Base-by-base conservation (phyloP, 2,329 filamentous ascomycete genomes). In the Remersonia thermophila region DNA sequence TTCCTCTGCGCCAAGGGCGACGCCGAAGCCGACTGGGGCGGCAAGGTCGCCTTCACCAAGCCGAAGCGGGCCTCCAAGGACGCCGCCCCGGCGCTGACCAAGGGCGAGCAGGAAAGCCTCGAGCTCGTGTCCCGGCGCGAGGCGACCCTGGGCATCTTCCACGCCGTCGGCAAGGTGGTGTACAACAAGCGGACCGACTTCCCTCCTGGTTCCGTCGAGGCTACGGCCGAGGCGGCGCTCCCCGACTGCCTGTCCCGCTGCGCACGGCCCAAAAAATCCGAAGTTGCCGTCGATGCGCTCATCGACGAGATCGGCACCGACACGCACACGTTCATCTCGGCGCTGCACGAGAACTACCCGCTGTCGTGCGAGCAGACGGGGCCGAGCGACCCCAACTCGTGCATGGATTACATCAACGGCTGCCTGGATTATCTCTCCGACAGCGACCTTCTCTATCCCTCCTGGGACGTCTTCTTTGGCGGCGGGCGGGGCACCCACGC, bases 251-350 rank as follows among this genome's bases (percentile, higher is more conserved):
- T 83, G 26, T 61, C 66, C 3, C 65, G 72, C 9, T 58, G 68
- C 44, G 66, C 71, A 5, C 66, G 80, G 4, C 73, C 71, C 1
- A 77, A 73, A 47, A 62, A 63, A 26, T 79, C 80, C 0, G 68
- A 82, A 43, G 77, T 86, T 1, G 62, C 65, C 6, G 71, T 83
- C 6, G 80, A 94, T 45, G 68, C 73, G 1, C 67, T 98, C n/a
- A 80, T 94, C 16, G 84, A 94, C 50, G 89, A 95, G 60, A 86
- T 83, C 0, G 91, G 91, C 1, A 94, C 91, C 0, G 91, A 98
- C 51, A 84, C 80, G 0, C 76, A 83, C 39, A 95, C 87, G 0
- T 95, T 95, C 51, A 73, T 94, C 33, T 83, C 85, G 4, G 83
- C 86, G 3, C 63, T 96, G 0, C 89, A 96, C 53, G 91, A 98